These are phyloP conservation scores for Rutstroemia sp. DNA, from an alignment of 2,329 filamentous ascomycete species.

Conservation along the genomic window DNA sequence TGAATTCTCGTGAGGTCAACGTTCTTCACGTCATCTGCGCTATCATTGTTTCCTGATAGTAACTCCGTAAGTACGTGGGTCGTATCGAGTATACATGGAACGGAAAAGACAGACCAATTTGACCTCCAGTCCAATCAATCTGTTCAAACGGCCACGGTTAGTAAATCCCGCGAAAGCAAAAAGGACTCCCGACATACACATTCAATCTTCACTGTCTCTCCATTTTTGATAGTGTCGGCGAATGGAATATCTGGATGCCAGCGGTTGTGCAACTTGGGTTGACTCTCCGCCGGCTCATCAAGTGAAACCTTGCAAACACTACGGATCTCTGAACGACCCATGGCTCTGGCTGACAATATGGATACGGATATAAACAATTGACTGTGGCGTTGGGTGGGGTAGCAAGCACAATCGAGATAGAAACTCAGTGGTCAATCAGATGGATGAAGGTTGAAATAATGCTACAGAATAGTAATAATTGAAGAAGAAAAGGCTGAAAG, in stretches of 20 bases:
- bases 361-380: background rate
- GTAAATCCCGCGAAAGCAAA: background rate
- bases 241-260: constrained; percentile 90
- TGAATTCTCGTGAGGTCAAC: constrained; percentile 80
- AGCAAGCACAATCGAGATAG: background rate
- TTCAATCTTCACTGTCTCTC: constrained; percentile 88
- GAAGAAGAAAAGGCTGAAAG: background rate
- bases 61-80: background rate
- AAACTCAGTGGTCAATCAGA: no score
- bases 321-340: constrained; percentile 52
- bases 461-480: background rate
- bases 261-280: constrained; percentile 69
- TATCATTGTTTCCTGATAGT: constrained; percentile 64
- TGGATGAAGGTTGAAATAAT: background rate
- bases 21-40: constrained; percentile 78
- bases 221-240: constrained; percentile 65
- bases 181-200: constrained; percentile 39
- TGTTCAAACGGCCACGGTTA: constrained; percentile 6
- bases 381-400: background rate
- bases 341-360: constrained; percentile 21
- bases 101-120: constrained; percentile 57
- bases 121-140: constrained; percentile 55
- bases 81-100: background rate
- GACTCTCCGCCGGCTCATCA: constrained; percentile 62
- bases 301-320: constrained; percentile 68